Evolutionary conservation across 2,329 filamentous ascomycete species (phyloP).

Genomic region (Hypoxylon sp.): DNA sequence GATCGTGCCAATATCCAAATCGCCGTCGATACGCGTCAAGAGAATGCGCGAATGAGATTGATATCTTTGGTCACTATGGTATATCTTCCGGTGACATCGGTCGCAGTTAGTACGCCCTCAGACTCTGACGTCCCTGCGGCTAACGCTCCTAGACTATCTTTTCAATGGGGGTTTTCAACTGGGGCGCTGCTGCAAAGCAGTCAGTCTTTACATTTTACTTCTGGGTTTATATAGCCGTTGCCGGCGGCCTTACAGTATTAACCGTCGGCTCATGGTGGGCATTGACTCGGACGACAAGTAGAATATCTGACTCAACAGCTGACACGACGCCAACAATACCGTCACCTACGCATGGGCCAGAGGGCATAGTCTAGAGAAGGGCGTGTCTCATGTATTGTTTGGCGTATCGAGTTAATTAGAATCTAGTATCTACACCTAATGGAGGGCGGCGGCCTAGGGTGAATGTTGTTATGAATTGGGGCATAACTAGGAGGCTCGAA

Average conservation of each 20-base stretch:
- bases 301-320: background rate
- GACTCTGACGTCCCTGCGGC: background rate
- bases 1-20: slow-evolving; percentile 24
- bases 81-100: slow-evolving; percentile 32
- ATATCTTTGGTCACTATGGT: slow-evolving; percentile 36
- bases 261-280: slow-evolving; percentile 32
- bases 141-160: slow-evolving; percentile 33
- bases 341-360: background rate
- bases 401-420: too few relatives aligned
- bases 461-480: too few relatives aligned
- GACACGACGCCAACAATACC: background rate
- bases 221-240: slow-evolving; percentile 36
- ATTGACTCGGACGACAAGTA: slow-evolving; percentile 11
- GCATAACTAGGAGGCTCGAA: too few relatives aligned
- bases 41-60: slow-evolving; percentile 33
- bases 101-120: slow-evolving; percentile 25
- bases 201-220: slow-evolving; percentile 32
- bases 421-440: too few relatives aligned
- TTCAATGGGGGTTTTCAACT: slow-evolving; percentile 40
- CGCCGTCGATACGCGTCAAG: slow-evolving; percentile 16
- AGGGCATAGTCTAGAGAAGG: background rate
- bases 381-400: background rate
- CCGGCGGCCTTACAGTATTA: slow-evolving; percentile 27
- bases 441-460: too few relatives aligned
- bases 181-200: slow-evolving; percentile 1